Percentiles rank a stretch among this genome's conserved stretches.
Conservation (phyloP, 352 stramenopile genomes). For the Aphanomyces invadans region DNA sequence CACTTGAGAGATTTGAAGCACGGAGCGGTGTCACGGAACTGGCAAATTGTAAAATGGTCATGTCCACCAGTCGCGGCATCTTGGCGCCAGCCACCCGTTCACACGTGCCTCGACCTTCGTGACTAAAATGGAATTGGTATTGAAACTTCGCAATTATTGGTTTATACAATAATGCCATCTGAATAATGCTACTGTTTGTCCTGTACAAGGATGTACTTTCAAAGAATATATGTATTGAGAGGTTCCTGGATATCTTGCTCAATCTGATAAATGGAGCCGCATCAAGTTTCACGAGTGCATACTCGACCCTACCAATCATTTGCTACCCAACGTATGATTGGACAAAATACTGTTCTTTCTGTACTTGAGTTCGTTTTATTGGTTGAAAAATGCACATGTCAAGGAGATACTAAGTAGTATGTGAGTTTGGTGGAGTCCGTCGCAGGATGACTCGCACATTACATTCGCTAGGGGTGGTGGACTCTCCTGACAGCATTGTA, state of each 20-base stretch:
- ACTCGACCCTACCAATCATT: neutral
- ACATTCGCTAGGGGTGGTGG: too few relatives aligned
- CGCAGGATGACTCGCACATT: too few relatives aligned
- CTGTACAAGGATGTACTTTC: too few relatives aligned
- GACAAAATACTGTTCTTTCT: neutral
- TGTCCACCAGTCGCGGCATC: neutral
- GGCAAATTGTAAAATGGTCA: neutral
- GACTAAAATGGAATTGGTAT: too few relatives aligned
- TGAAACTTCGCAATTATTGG: neutral
- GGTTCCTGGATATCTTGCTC: too few relatives aligned
- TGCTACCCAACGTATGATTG: neutral
- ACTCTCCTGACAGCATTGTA: too few relatives aligned
- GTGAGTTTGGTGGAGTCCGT: too few relatives aligned
- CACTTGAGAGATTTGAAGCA: conserved; percentile 47
- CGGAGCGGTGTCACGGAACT: neutral
- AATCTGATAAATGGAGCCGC: neutral
- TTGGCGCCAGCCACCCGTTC: neutral
- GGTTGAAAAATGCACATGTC: too few relatives aligned
- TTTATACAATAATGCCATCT: neutral
- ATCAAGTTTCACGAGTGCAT: neutral
- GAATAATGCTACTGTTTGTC: neutral
- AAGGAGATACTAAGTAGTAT: too few relatives aligned
- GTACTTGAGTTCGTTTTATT: too few relatives aligned
- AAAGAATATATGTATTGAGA: too few relatives aligned
- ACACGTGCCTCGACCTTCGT: too few relatives aligned